Evolutionary conservation across 768 basidiomycete species (phyloP), one percentile per base, ranked within the genome.

Genomic region (Cyclocybe cylindracea): DNA sequence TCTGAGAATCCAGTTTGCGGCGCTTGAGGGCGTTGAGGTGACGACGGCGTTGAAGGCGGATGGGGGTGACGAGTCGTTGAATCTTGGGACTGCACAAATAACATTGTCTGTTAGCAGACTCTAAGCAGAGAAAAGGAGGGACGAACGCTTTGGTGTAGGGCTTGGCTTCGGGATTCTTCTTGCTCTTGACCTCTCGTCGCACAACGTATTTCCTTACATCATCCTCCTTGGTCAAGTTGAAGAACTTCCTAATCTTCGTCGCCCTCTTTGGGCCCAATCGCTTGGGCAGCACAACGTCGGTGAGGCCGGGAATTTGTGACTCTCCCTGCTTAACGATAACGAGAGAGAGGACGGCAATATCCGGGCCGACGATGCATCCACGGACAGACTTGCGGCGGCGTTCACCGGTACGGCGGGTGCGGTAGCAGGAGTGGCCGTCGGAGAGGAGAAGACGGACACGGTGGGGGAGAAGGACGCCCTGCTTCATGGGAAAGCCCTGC

Each of bases 401-500:
- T 78, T 99, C 95, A 67, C 96, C 96, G 44, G 79, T 74, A 72
- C 94, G 91, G 67, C 94, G 91, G 60, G 79, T 72, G 63, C 96
- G 93, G 84, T 91, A 98, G 84, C 96, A 98, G 32, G 95, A 96
- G 86, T 98, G 96, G 46, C 94, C 94, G 71, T 96, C 91, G 57
- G 91, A 64, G 68, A 99, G 90, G 66, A 98, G 91, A 59, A 99
- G 89, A 56, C 84, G 80, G 63, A 95, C 92, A 83, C 96, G 94
- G 78, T 92, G 70, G 53, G 92, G 92, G 65, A 96, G 83, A 55
- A 98, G 89, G 61, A 98, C 91, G 78, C 96, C 95, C 78, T 99
- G 96, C 77, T 98, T 98, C 94, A 98, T 97, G 43, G 94, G 94
- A 83, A 97, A 96, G 67, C 94, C 94, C 72, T 95, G 92, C 78